Percentiles rank a stretch among this genome's conserved stretches.
These are phyloP conservation scores for Eimeria necatrix DNA, from an alignment of 169 alveolate species.

Conservation along the genomic window DNA sequence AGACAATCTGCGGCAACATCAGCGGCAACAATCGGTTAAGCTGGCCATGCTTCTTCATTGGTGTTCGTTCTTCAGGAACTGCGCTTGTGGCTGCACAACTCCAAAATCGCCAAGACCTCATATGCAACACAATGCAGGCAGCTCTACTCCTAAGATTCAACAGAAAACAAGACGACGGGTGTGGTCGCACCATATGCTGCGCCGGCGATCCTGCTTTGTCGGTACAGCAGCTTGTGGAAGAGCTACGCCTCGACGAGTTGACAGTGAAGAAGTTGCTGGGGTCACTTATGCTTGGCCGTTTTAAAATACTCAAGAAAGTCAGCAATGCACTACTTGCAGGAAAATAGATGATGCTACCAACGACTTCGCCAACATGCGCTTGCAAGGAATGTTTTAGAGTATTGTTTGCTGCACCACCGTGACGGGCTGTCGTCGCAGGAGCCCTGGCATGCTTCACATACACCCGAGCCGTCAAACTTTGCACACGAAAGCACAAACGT, in stretches of 20 bases:
- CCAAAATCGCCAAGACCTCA: constrained; percentile 82
- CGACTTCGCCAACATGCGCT: neutral
- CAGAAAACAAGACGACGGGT: constrained; percentile 65
- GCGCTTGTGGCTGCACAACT: constrained; percentile 81
- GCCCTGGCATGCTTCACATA: neutral
- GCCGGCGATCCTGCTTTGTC: constrained; percentile 54
- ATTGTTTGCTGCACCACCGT: neutral
- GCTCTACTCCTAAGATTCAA: constrained; percentile 88
- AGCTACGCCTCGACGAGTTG: constrained; percentile 77
- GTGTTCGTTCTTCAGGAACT: constrained; percentile 70
- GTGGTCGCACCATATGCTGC: constrained; percentile 26
- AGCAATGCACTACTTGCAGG: neutral
- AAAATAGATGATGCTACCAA: neutral
- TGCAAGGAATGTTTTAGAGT: too few species aligned
- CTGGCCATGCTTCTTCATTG: too few species aligned
- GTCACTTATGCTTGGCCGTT: constrained; percentile 79
- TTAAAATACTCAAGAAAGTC: constrained; percentile 75
- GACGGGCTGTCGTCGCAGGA: neutral
- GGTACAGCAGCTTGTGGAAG: constrained; percentile 54
- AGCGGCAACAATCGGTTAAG: too few species aligned
- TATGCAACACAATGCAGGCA: constrained; percentile 88
- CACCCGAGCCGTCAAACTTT: too few species aligned
- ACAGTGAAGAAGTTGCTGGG: constrained; percentile 82
- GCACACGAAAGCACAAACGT: too few species aligned
- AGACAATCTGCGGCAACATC: too few species aligned